Percentiles rank a stretch among this genome's conserved stretches.
These are phyloP conservation scores for Neonothopanus nambi DNA, from an alignment of 1,284 basidiomycete genomes.

Conservation along the genomic window DNA sequence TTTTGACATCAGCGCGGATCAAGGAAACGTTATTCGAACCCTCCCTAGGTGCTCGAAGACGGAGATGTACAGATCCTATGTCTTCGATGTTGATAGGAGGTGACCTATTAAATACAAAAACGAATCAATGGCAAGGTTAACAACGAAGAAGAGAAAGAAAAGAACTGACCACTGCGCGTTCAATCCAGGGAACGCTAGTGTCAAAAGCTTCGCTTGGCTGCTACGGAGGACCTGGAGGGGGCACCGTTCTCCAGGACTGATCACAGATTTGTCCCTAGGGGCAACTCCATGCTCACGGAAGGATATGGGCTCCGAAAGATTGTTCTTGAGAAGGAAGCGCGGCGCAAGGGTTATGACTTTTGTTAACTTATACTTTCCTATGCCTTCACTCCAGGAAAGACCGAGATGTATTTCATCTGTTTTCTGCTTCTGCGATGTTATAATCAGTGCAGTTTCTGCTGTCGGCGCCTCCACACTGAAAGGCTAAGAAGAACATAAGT, in stretches of 20 bases:
- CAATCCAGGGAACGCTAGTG: conserved; percentile 83
- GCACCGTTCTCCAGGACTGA: conserved; percentile 69
- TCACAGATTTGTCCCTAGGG: conserved; percentile 66
- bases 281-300: conserved; percentile 85
- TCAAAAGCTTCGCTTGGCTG: conserved; percentile 72
- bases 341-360: conserved; percentile 94
- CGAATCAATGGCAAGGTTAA: conserved; percentile 4
- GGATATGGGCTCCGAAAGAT: conserved; percentile 67
- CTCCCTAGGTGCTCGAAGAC: conserved; percentile 49
- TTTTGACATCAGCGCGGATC: conserved; percentile 80
- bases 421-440: conserved; percentile 67
- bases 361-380: conserved; percentile 95
- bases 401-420: conserved; percentile 87
- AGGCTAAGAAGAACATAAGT: conserved; percentile 35
- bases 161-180: conserved; percentile 92
- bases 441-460: conserved; percentile 84
- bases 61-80: conserved; percentile 84
- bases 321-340: conserved; percentile 90
- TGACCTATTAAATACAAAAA: conserved; percentile 60
- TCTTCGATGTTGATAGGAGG: conserved; percentile 92
- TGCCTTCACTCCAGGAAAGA: conserved; percentile 89
- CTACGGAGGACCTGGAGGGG: conserved; percentile 73
- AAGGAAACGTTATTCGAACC: conserved; percentile 53
- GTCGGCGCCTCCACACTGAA: conserved; percentile 89
- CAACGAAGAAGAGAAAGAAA: conserved; percentile 17